These are phyloP conservation scores for Claviceps paspali DNA, from an alignment of 2,329 filamentous ascomycete genomes.

Conservation along the genomic window DNA sequence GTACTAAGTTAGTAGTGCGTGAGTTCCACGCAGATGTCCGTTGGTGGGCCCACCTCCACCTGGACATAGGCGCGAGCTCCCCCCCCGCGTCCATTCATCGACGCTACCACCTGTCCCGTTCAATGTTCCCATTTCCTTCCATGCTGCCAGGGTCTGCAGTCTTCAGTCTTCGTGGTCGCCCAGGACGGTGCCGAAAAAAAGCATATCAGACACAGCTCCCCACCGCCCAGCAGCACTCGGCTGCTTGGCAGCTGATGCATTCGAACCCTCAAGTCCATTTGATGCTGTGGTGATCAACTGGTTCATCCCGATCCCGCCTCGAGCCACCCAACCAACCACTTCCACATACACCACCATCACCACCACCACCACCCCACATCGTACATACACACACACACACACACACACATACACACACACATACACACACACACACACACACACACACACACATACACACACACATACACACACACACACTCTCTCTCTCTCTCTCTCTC, in stretches of 20 bases:
- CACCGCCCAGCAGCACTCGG: conserved; percentile 1
- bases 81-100: too few relatives aligned
- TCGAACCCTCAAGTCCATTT: too few relatives aligned
- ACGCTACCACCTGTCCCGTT: too few relatives aligned
- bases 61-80: too few relatives aligned
- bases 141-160: conserved; percentile 1
- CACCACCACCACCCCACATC: neutral
- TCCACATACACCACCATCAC: neutral
- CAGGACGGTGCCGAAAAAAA: conserved; percentile 3
- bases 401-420: neutral
- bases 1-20: too few relatives aligned
- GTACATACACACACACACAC: neutral
- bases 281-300: too few relatives aligned
- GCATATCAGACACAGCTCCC: conserved; percentile 6
- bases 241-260: neutral
- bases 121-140: too few relatives aligned
- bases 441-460: neutral
- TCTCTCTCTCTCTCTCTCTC: too few relatives aligned
- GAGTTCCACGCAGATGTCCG: too few relatives aligned
- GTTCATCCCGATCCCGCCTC: conserved; percentile 2
- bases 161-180: neutral
- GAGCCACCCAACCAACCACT: conserved; percentile 1
- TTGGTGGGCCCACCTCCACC: too few relatives aligned
- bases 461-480: neutral
- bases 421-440: neutral